phyloP scores from a whole-genome alignment of 805 yeast species.

The Blastobotrys attinorum region DNA sequence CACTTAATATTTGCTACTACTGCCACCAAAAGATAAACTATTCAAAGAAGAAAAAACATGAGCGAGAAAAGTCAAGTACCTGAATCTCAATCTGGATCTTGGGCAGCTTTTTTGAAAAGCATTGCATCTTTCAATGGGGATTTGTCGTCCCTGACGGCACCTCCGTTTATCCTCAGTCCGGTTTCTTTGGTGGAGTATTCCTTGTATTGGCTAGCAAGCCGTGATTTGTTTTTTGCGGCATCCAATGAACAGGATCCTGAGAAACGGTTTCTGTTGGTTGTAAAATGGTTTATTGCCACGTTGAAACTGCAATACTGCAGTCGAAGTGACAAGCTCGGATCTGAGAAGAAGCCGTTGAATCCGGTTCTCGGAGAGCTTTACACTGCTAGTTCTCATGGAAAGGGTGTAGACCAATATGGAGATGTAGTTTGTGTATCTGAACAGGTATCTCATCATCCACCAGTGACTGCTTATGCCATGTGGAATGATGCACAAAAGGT shows the following conservation, averaged over 20 bases:
- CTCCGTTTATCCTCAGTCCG: slow-evolving; percentile 91
- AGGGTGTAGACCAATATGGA: slow-evolving; percentile 55
- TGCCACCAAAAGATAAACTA: not conserved
- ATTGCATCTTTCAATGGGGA: slow-evolving; percentile 92
- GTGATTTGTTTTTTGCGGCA: slow-evolving; percentile 73
- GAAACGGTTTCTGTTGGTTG: slow-evolving; percentile 70
- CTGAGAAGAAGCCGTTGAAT: slow-evolving; percentile 94
- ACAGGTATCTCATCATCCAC: slow-evolving; percentile 97
- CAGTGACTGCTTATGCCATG: slow-evolving; percentile 87
- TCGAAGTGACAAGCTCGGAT: slow-evolving; percentile 84
- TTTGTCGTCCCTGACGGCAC: slow-evolving; percentile 88
- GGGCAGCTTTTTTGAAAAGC: slow-evolving; percentile 88
- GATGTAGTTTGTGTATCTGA: slow-evolving; percentile 77
- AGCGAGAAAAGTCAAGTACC: slow-evolving; percentile 15
- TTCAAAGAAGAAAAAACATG: not conserved
- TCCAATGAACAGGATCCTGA: slow-evolving; percentile 36
- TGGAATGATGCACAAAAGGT: slow-evolving; percentile 64
- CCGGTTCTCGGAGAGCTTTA: slow-evolving; percentile 95
- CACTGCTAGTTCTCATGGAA: slow-evolving; percentile 50
- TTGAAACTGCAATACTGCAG: slow-evolving; percentile 90
- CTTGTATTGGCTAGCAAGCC: slow-evolving; percentile 93
- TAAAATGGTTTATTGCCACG: slow-evolving; percentile 87
- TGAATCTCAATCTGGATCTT: slow-evolving; percentile 35
- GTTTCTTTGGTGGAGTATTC: slow-evolving; percentile 86
- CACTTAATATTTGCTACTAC: too few species aligned